A percentile compares a stretch with the other conserved stretches of the same genome.
phyloP scores from a whole-genome alignment of 176 grass and related monocot species.

The Aegilops tauschii region DNA sequence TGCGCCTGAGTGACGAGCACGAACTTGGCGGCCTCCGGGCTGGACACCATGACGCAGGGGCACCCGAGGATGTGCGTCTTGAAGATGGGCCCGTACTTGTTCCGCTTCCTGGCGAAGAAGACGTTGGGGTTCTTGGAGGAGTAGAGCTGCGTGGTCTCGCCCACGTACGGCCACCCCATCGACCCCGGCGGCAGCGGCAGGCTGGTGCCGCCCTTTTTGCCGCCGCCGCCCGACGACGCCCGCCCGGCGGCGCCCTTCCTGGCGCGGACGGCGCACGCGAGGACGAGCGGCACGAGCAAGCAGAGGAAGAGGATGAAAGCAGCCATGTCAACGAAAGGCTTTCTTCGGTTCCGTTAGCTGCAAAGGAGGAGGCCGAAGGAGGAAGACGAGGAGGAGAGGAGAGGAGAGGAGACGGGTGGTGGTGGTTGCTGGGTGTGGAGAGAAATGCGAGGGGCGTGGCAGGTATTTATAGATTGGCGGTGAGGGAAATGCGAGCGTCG shows the following conservation, averaged over 20 bases:
- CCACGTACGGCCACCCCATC: constrained; percentile 94
- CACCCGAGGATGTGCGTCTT: constrained; percentile 96
- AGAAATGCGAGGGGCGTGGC: constrained; percentile 30
- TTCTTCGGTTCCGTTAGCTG: neutral
- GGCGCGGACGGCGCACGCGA: constrained; percentile 12
- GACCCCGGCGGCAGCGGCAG: constrained; percentile 78
- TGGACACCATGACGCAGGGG: constrained; percentile 97
- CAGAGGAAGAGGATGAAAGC: constrained; percentile 43
- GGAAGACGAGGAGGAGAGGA: neutral
- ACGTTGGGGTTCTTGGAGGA: constrained; percentile 76
- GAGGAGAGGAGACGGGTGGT: neutral
- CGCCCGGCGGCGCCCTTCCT: neutral
- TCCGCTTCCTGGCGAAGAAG: constrained; percentile 79
- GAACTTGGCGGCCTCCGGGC: constrained; percentile 91
- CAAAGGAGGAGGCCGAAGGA: no score
- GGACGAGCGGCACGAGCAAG: constrained; percentile 34
- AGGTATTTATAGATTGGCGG: constrained; percentile 58
- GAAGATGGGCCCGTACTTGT: constrained; percentile 75
- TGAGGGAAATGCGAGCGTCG: no score
- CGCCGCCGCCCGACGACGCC: neutral
- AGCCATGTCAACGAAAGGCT: constrained; percentile 1
- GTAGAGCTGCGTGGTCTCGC: constrained; percentile 94
- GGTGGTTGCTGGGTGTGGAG: constrained; percentile 25
- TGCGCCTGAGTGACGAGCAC: constrained; percentile 91
- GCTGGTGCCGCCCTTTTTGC: neutral